Conservation (phyloP, 805 yeast species). For the Myxozyma geophila region DNA sequence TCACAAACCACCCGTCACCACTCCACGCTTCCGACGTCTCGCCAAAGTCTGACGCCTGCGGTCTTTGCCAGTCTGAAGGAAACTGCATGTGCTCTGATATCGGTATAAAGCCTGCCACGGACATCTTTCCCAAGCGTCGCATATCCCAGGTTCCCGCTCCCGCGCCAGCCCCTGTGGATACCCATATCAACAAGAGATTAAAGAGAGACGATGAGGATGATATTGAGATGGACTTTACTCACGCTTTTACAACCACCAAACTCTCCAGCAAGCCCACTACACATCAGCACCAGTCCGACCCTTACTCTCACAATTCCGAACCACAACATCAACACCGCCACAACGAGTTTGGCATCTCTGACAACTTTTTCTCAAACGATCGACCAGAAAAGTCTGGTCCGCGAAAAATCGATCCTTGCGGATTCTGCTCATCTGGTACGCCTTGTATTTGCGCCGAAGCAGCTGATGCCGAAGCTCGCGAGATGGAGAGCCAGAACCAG, state of each 20-base stretch:
- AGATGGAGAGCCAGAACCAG: constrained; percentile 21
- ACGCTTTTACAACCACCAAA: constrained; percentile 30
- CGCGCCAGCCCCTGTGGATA: constrained; percentile 1
- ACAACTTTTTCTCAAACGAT: constrained; percentile 6
- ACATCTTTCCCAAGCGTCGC: constrained; percentile 26
- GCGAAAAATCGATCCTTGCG: constrained; percentile 74
- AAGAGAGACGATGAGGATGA: constrained; percentile 22
- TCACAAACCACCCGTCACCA: constrained; percentile 12
- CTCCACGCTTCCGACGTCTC: constrained; percentile 3
- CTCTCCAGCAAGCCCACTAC: constrained; percentile 13
- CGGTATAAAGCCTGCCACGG: constrained; percentile 33
- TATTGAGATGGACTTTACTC: constrained; percentile 36
- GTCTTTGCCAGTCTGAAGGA: constrained; percentile 34
- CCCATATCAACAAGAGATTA: constrained; percentile 3
- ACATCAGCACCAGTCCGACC: constrained; percentile 10
- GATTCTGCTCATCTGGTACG: constrained; percentile 89
- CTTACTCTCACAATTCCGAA: constrained; percentile 12
- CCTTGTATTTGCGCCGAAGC: constrained; percentile 92
- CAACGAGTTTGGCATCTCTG: constrained; percentile 4
- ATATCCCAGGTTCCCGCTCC: background rate
- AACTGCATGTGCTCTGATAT: constrained; percentile 34
- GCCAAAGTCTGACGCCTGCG: constrained; percentile 27
- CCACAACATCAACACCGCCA: constrained; percentile 14
- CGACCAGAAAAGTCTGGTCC: constrained; percentile 57
- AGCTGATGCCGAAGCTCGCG: constrained; percentile 44